These are phyloP conservation scores for Nepenthes gracilis DNA, from an alignment of 148 eudicot species.

Conservation along the genomic window DNA sequence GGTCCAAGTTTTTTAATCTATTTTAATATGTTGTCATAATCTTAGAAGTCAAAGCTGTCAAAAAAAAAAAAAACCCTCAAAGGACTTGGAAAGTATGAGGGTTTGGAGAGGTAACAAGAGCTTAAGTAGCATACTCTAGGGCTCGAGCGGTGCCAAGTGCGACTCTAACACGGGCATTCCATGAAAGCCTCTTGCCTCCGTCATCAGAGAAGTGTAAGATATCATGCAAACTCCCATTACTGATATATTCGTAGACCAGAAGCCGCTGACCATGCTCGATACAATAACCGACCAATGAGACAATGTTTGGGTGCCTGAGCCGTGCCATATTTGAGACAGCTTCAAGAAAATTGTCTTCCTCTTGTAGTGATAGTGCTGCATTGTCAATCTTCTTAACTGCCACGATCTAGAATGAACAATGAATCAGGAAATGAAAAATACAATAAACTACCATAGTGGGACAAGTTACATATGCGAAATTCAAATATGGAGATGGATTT, in stretches of 20 bases:
- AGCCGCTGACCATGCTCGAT: constrained; percentile 91
- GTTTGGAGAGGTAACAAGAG: neutral
- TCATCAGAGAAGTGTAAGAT: constrained; percentile 87
- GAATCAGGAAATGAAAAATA: neutral
- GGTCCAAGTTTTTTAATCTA: too few species aligned
- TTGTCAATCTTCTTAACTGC: constrained; percentile 91
- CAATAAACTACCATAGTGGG: neutral
- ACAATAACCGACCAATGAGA: constrained; percentile 75
- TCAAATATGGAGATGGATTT: too few species aligned
- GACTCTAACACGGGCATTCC: constrained; percentile 90
- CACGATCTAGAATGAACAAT: constrained; percentile 36
- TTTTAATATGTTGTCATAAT: too few species aligned
- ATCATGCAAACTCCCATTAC: constrained; percentile 83
- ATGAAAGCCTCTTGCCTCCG: constrained; percentile 60
- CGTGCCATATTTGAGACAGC: constrained; percentile 96
- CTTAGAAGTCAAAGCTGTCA: too few species aligned
- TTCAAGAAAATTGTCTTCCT: constrained; percentile 94
- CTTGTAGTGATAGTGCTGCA: constrained; percentile 86
- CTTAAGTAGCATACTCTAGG: constrained; percentile 51
- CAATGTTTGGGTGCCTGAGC: constrained; percentile 83
- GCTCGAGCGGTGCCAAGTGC: constrained; percentile 99
- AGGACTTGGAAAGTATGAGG: neutral
- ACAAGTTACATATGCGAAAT: too few species aligned
- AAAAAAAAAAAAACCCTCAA: neutral
- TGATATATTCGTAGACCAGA: constrained; percentile 71